Percentiles rank a stretch among this genome's conserved stretches.
Conservation (phyloP, 202 grass and related monocot species). For the Hordeum pubiflorum region DNA sequence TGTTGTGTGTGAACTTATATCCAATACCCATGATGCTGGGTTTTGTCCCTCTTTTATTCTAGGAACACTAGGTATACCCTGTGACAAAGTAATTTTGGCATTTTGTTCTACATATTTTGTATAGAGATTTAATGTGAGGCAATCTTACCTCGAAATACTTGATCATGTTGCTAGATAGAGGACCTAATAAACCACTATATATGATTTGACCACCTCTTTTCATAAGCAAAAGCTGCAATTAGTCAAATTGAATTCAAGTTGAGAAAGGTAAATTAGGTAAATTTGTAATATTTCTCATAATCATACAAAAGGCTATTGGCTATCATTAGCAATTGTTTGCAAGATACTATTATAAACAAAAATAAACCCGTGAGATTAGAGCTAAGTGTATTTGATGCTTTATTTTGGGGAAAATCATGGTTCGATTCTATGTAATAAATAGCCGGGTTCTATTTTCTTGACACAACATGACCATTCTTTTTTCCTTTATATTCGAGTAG, state of each 20-base stretch:
- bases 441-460: background rate
- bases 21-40: conserved; percentile 75
- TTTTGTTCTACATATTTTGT: background rate
- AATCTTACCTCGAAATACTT: conserved; percentile 83
- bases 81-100: background rate
- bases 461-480: background rate
- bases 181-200: conserved; percentile 62
- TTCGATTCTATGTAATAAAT: background rate
- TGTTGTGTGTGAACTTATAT: conserved; percentile 56
- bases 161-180: conserved; percentile 59
- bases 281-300: background rate
- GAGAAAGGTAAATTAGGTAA: background rate
- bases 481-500: background rate
- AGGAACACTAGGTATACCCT: conserved; percentile 67
- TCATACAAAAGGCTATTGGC: too few relatives aligned
- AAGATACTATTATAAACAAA: background rate
- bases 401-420: background rate
- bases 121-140: background rate
- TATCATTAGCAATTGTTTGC: background rate
- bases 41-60: conserved; percentile 60
- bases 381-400: background rate
- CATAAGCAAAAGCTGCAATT: conserved; percentile 66
- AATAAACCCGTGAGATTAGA: background rate
- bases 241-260: background rate
- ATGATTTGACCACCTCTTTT: conserved; percentile 75